Base-by-base conservation (phyloP, 371 early-diverging fungal genomes). In the Mucor lusitanicus region DNA sequence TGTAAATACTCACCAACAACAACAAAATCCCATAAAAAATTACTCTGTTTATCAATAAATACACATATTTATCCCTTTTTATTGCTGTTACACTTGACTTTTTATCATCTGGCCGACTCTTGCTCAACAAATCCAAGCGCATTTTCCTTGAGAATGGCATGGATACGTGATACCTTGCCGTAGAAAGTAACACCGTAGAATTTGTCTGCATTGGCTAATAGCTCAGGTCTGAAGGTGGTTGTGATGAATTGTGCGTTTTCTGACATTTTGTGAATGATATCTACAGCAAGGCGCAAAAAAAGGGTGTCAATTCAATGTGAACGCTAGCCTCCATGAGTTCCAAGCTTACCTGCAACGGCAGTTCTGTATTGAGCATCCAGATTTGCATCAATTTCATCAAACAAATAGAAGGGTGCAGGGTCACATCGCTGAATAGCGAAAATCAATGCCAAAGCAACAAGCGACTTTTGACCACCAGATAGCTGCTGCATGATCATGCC, bases 381-480 rank as follows among this genome's bases (percentile, higher is more conserved):
- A 64, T 98, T 99, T 33, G 99, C 99, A 86, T 99, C 99, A 81
- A 99, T 97, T 85, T 99, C 99, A 86, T 99, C 99, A 90, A 99
- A 99, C 67, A 99, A 84, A 79, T 99, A 99, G 78, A 99, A 99
- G 5, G 99, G 99, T 42, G 99, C 98, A 19, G 98, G 99, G 70
- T 99, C 99, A 76, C 97, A 96, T 69, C 90, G 88, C 81, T 99
- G 99, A 69, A 99, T 98, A 4, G 99, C 95, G 82, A 99, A 99
- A 55, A 99, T 99, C 40, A 99, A 82, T 11, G 97, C 96, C 57
- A 99, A 84, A 0, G 99, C 99, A 6, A 99, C 97, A 42, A 99
- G 87, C 30, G 99, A 96, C 75, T 99, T 99, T 85, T 99, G 99
- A 1, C 99, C 99, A 21, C 99, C 99, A 15, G 97, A 97, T 19